Percentiles rank a stretch among this genome's conserved stretches.
phyloP scores from a whole-genome alignment of 768 basidiomycete species.

The Russula compacta region DNA sequence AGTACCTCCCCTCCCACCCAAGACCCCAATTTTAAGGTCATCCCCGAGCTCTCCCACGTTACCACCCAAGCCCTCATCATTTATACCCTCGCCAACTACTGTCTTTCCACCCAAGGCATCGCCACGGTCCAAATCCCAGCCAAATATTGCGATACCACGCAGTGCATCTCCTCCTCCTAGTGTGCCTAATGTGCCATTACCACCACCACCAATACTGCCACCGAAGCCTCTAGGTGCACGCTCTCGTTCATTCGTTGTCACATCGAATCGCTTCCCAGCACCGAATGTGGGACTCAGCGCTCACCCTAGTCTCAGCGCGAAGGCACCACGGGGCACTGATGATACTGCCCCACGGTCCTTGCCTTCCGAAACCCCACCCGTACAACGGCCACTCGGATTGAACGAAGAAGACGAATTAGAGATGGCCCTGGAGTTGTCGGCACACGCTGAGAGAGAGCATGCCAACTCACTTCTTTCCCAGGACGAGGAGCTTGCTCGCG shows the following conservation, averaged over 20 bases:
- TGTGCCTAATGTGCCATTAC: too few species aligned
- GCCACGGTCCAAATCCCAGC: conserved; percentile 1
- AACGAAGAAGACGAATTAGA: conserved; percentile 59
- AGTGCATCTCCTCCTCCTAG: not conserved
- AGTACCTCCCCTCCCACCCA: conserved; percentile 13
- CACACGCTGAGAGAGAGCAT: conserved; percentile 15
- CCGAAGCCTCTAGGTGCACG: conserved; percentile 1
- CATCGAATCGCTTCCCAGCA: not conserved
- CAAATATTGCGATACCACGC: not conserved
- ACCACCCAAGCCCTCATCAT: conserved; percentile 4
- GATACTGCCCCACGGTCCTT: not conserved
- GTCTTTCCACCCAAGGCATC: not conserved
- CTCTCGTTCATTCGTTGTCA: not conserved
- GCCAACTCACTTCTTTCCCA: conserved; percentile 1
- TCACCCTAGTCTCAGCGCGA: not conserved
- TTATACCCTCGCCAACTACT: not conserved
- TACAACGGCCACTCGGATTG: not conserved
- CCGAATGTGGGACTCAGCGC: not conserved
- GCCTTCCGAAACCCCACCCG: conserved; percentile 13
- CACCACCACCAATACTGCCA: not conserved
- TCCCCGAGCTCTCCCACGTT: conserved; percentile 3
- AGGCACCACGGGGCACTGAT: not conserved
- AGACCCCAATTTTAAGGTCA: not conserved
- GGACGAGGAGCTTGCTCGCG: conserved; percentile 11
- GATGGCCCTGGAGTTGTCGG: conserved; percentile 50